These are phyloP conservation scores for Odontarrhena argentea DNA, from an alignment of 345 rosid genomes.

Conservation along the genomic window DNA sequence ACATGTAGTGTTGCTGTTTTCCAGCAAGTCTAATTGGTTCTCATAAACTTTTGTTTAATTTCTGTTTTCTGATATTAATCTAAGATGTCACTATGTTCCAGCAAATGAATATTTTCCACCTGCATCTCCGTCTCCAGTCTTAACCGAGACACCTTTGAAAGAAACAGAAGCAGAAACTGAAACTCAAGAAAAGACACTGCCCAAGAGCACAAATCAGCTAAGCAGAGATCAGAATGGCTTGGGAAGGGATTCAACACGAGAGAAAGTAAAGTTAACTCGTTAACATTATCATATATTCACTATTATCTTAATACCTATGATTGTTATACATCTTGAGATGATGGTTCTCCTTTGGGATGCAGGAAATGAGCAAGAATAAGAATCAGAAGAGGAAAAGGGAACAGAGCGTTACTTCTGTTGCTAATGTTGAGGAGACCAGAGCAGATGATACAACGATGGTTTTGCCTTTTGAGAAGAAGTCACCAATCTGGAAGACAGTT, in stretches of 20 bases:
- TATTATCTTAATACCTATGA: neutral
- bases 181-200: slow-evolving; percentile 23
- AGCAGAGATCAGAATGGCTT: neutral
- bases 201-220: slow-evolving; percentile 8
- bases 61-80: neutral
- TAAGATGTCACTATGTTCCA: slow-evolving; percentile 28
- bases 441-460: slow-evolving; percentile 7
- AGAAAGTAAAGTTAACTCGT: neutral
- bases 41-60: neutral
- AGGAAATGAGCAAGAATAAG: no score
- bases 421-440: slow-evolving; percentile 20
- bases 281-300: neutral
- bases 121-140: slow-evolving; percentile 23
- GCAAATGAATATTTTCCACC: slow-evolving; percentile 38
- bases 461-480: slow-evolving; percentile 56
- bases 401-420: neutral
- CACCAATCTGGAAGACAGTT: slow-evolving; percentile 55
- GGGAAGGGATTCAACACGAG: neutral
- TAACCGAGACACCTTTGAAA: slow-evolving; percentile 23
- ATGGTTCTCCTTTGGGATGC: neutral
- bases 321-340: neutral
- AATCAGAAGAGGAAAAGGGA: slow-evolving; percentile 18
- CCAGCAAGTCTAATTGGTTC: neutral
- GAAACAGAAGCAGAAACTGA: neutral
- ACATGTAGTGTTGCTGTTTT: no score